Conservation (phyloP, 2,329 filamentous ascomycete genomes). For the Malbranchea zuffiana region DNA sequence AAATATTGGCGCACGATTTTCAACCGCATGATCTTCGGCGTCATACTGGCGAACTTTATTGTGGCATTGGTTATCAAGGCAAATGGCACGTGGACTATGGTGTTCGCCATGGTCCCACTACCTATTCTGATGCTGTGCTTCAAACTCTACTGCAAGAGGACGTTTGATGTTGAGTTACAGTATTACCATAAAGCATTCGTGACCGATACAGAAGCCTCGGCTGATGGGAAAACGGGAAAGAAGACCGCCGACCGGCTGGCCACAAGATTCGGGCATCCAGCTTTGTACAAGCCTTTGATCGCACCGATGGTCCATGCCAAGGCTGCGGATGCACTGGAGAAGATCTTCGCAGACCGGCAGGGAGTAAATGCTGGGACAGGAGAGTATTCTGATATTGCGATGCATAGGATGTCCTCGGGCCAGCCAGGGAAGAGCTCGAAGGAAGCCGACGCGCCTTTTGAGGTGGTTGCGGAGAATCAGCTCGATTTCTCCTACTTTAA, state of each 20-base stretch:
- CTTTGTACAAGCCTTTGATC: constrained; percentile 76
- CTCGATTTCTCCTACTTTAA: constrained; percentile 91
- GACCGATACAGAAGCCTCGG: constrained; percentile 38
- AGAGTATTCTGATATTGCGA: constrained; percentile 61
- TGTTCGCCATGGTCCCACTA: constrained; percentile 60
- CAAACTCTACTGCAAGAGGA: constrained; percentile 68
- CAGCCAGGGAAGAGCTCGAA: constrained; percentile 45
- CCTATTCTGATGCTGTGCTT: constrained; percentile 69
- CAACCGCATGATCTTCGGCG: constrained; percentile 81
- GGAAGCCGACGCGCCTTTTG: constrained; percentile 57
- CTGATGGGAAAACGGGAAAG: constrained; percentile 27
- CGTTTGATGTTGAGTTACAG: constrained; percentile 68
- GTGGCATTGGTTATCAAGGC: constrained; percentile 66
- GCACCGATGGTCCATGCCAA: constrained; percentile 93
- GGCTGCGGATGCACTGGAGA: constrained; percentile 74
- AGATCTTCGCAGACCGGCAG: constrained; percentile 73
- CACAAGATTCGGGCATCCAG: constrained; percentile 80
- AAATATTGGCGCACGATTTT: constrained; percentile 84
- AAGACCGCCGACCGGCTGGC: constrained; percentile 51
- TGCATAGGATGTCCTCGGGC: constrained; percentile 62
- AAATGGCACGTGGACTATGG: constrained; percentile 54
- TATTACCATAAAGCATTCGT: constrained; percentile 64
- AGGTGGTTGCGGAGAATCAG: constrained; percentile 74
- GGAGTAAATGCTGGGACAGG: constrained; percentile 46
- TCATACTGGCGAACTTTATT: constrained; percentile 66